Conservation (phyloP, 805 yeast species). For the Saccharomyces mikatae region DNA sequence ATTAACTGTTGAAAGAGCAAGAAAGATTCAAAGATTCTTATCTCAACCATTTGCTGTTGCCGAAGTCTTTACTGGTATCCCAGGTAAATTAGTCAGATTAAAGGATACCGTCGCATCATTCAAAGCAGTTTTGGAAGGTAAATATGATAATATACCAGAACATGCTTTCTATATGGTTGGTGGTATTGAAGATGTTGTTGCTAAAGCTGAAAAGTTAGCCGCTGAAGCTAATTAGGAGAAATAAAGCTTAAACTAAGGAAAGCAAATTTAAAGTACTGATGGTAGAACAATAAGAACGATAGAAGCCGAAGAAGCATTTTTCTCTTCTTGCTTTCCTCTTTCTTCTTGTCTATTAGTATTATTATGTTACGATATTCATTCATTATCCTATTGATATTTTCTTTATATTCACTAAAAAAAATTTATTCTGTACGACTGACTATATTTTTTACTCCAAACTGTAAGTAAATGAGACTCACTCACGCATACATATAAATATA, state of each 20-base stretch:
- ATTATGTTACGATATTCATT: not conserved
- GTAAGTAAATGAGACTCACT: not conserved
- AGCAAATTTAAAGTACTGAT: not conserved
- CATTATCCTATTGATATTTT: not conserved
- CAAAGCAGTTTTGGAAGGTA: constrained; percentile 96
- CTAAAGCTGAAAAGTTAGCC: constrained; percentile 98
- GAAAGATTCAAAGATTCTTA: constrained; percentile 99
- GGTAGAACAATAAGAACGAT: not conserved
- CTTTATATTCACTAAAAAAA: not conserved
- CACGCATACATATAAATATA: not conserved
- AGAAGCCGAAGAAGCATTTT: not conserved
- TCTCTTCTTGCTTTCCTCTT: not conserved
- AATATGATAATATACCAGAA: constrained; percentile 98
- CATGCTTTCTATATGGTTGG: constrained; percentile 99
- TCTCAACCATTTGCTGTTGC: constrained; percentile 99
- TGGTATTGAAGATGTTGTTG: constrained; percentile 96
- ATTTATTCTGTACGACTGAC: not conserved
- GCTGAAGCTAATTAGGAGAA: constrained; percentile 63
- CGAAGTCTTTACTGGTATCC: constrained; percentile 99
- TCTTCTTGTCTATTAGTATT: not conserved
- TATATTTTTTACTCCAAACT: not conserved
- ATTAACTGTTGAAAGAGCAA: constrained; percentile 99
- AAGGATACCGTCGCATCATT: constrained; percentile 91
- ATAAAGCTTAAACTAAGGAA: not conserved
- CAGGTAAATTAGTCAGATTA: constrained; percentile 95